A percentile compares a stretch with the other conserved stretches of the same genome.
Conservation (phyloP, 768 basidiomycete genomes). For the Crassisporium funariophilum region DNA sequence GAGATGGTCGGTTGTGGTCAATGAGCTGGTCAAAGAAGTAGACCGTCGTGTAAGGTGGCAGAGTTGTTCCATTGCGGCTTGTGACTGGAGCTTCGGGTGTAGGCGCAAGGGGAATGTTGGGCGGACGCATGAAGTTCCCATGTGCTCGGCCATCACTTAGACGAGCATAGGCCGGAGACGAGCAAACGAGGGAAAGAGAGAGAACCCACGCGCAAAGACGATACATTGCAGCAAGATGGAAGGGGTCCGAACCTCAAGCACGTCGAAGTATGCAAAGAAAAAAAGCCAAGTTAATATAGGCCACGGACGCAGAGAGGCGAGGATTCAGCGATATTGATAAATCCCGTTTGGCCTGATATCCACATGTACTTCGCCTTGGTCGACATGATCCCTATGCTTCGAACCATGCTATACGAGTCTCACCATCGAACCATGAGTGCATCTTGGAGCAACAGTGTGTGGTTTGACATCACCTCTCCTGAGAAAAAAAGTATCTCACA, state of each 20-base stretch:
- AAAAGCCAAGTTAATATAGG: constrained; percentile 7
- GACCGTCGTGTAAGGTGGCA: constrained; percentile 46
- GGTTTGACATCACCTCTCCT: constrained; percentile 2
- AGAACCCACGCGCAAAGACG: constrained; percentile 22
- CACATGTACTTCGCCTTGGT: constrained; percentile 12
- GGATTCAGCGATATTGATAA: constrained; percentile 18
- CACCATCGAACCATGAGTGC: neutral
- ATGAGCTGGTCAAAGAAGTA: constrained; percentile 64
- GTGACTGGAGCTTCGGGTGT: constrained; percentile 36
- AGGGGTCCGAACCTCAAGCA: constrained; percentile 1
- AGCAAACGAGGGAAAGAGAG: constrained; percentile 19
- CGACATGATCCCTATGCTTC: constrained; percentile 14
- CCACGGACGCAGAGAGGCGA: constrained; percentile 12
- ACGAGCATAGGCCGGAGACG: constrained; percentile 20
- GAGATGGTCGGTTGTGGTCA: constrained; percentile 53
- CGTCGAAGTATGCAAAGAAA: neutral
- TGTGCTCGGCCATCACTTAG: constrained; percentile 41
- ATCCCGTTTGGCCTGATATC: constrained; percentile 9
- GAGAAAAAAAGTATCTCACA: constrained; percentile 4
- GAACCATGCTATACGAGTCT: constrained; percentile 9
- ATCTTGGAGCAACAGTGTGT: constrained; percentile 7
- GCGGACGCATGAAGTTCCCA: constrained; percentile 42
- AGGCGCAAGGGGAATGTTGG: constrained; percentile 37
- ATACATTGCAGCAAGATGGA: constrained; percentile 9
- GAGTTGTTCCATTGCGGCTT: constrained; percentile 43